Base-by-base conservation (phyloP, 345 rosid genomes). In the Cardiospermum halicacabum region DNA sequence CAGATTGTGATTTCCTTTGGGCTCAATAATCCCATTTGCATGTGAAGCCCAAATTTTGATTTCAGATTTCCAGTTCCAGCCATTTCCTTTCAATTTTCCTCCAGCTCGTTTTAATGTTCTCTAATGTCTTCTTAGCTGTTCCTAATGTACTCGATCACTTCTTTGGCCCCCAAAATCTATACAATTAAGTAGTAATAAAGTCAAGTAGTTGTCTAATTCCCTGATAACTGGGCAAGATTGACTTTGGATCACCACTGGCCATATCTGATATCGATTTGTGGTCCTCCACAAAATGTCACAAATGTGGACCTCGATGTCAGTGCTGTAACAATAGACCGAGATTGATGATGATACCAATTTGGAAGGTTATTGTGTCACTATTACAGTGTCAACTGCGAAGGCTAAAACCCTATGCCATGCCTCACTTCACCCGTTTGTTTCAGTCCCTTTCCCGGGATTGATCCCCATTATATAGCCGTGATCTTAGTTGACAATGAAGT, bases 181-280 rank as follows among this genome's bases (percentile, higher is more conserved):
- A 24, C 28, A 58, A 50, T 22, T 49, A 19, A 19, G 28, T 7
- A 11, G 21, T 37, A 19, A 16, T 16, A 21, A 47, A 18, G 22
- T 7, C 2, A 34, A 62, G 50, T 25, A 47, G 25, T 15, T n/a
- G 30, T 43, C 3, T 60, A 1, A 12, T 24, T 69, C 45, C 64
- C 49, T 40, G 19, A 54, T 11, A 36, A 42, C 24, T 15, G 22
- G 54, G 37, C 61, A 64, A 40, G 37, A 65, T 62, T 62, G 77
- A 73, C 70, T 67, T 19, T 65, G 42, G 69, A 64, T 70, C 70
- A 67, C 76, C 70, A n/a, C n/a, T n/a, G 64, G 60, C 78, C 69
- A 45, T 27, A 22, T 62, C 27, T 26, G 68, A 45, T 19, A 53
- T 57, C 53, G 26, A 39, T 54, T 61, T 27, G 77, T 65, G 71